phyloP scores from a whole-genome alignment of 1,284 basidiomycete species.

The Sparassis latifolia region DNA sequence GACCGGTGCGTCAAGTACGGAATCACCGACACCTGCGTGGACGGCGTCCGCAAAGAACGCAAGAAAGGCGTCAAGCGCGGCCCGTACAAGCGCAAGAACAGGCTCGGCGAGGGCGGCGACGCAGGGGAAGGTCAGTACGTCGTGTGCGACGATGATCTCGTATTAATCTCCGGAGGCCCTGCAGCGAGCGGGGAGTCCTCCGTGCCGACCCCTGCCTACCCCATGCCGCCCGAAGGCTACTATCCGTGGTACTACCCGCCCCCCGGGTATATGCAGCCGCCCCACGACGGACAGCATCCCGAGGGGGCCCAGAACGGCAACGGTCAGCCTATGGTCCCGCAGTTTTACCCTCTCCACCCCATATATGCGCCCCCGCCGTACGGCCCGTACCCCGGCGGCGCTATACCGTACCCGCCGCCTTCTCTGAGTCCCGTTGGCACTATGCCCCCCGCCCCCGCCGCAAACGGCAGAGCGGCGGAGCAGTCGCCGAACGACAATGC shows the following conservation, averaged over 20 bases:
- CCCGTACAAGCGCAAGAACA: conserved; percentile 76
- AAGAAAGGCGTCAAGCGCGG: conserved; percentile 85
- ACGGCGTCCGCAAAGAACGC: conserved; percentile 75
- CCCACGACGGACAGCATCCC: conserved; percentile 31
- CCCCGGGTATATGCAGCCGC: conserved; percentile 20
- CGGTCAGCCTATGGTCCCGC: conserved; percentile 24
- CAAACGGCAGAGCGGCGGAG: conserved; percentile 10
- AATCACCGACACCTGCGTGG: conserved; percentile 59
- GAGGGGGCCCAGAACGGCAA: conserved; percentile 15
- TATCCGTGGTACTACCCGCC: conserved; percentile 49
- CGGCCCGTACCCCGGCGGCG: conserved; percentile 19
- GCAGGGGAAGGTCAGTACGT: conserved; percentile 1
- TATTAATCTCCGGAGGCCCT: conserved; percentile 7
- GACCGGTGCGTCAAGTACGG: conserved; percentile 79
- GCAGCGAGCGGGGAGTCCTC: conserved; percentile 15
- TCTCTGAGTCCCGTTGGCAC: conserved; percentile 2
- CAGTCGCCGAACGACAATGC: conserved; percentile 18
- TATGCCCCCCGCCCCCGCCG: conserved; percentile 6
- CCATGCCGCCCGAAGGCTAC: conserved; percentile 45
- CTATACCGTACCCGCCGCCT: conserved; percentile 19
- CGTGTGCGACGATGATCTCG: conserved; percentile 3
- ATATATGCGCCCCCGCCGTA: conserved; percentile 24
- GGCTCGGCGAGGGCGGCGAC: conserved; percentile 25
- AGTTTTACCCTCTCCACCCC: conserved; percentile 23
- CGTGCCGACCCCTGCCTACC: conserved; percentile 29